Evolutionary conservation across 805 yeast genomes (phyloP).

Genomic region (Kazachstania taianensis): DNA sequence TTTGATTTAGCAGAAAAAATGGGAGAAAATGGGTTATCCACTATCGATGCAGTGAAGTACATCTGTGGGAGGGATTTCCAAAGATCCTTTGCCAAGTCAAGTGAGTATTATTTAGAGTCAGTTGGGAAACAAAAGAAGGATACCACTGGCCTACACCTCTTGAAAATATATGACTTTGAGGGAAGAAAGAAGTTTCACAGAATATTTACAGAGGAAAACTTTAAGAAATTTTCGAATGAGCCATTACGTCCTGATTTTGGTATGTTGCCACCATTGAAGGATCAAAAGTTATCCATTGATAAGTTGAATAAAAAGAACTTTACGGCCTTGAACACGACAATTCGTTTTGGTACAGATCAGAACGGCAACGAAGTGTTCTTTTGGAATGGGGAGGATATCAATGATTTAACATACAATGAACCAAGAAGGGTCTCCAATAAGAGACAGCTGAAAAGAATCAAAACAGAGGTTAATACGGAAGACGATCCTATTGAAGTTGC

Average conservation of each 20-base stretch:
- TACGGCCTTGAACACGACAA: constrained; percentile 21
- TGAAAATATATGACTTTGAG: constrained; percentile 58
- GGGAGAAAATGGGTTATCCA: constrained; percentile 45
- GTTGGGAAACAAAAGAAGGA: constrained; percentile 27
- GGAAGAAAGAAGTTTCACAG: constrained; percentile 69
- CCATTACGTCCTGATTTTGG: constrained; percentile 18
- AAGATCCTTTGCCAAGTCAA: constrained; percentile 41
- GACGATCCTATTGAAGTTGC: constrained; percentile 1
- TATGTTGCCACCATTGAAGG: constrained; percentile 1
- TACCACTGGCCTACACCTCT: constrained; percentile 32
- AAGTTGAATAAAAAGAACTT: constrained; percentile 18
- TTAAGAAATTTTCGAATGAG: constrained; percentile 26
- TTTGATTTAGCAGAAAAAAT: constrained; percentile 36
- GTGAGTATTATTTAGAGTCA: constrained; percentile 40
- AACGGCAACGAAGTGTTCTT: constrained; percentile 20
- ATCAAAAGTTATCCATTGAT: constrained; percentile 9
- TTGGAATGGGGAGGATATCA: constrained; percentile 25
- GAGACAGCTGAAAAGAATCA: neutral
- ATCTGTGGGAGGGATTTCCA: constrained; percentile 47
- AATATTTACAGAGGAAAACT: constrained; percentile 41
- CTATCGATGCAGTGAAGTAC: constrained; percentile 40
- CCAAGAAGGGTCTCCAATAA: constrained; percentile 7
- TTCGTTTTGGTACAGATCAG: constrained; percentile 17
- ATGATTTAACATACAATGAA: constrained; percentile 8
- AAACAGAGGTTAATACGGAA: neutral